Base-by-base conservation (phyloP, 176 grass and related monocot genomes). In the Eremochloa ophiuroides region DNA sequence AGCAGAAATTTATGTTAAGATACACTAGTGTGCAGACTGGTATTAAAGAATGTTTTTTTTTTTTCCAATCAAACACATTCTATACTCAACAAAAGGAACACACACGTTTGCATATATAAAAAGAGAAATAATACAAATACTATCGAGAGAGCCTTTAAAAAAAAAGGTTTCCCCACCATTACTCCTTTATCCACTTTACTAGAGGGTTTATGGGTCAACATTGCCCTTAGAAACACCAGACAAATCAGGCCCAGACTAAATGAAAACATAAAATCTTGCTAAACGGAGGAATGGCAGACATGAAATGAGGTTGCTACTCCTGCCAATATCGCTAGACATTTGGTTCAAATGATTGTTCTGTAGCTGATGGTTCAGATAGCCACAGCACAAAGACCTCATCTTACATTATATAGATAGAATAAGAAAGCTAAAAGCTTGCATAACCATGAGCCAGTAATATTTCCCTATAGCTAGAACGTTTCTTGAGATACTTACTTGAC, bases 401-500 rank as follows among this genome's bases (percentile, higher is more conserved):
- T 28, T 68, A 26, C 17, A 15, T 18, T n/a, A 41, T 9, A 59
- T 34, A 14, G 1, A 62, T 62, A 47, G 16, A 72, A 77, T 23
- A 5, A 71, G 41, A 37, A 63, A 75, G 61, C 15, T 20, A 66
- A 64, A 42, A 46, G 28, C 20, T 74, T 34, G 47, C 10, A 46
- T 37, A 66, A 17, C 61, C 43, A 83, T 43, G 81, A 10, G 18
- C 30, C 20, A 80, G 8, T 42, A 60, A 41, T 23, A 81, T 68
- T 33, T 73, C 35, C 74, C 14, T 11, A 62, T 44, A 51, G 25
- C 29, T 43, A 37, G 14, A 43, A 76, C 29, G n/a, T 67, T 85
- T 53, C 28, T 44, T 17, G 2, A 28, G 79, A 28, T 40, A 91
- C 91, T 96, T 88, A 99, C 93, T 75, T 99, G 97, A 76, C 97